Evolutionary conservation across 345 rosid genomes (phyloP), one percentile per base, ranked within the genome.

Genomic region (Moricandia moricandioides): DNA sequence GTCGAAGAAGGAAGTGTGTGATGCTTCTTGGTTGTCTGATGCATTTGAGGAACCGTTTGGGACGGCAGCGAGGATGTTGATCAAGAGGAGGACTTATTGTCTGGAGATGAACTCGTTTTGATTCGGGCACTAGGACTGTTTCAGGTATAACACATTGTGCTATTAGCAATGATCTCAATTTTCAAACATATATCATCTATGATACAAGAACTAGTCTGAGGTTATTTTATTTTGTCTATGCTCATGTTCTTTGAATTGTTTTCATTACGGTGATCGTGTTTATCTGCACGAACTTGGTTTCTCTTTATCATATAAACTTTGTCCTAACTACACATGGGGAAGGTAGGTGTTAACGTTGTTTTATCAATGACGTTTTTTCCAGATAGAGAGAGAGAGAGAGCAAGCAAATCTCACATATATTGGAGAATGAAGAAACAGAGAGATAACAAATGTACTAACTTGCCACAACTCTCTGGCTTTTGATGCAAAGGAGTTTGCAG

Each of bases 101-200:
- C 73, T 94, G 78, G 98, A 94, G 88, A 94, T 94, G 98, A 94
- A 94, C 90, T 94, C 98, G 9, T 91, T 94, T 71, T 94, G 84
- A 94, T 57, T 71, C 27, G 60, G 7, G 77, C 17, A 33, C 49
- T 71, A 58, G 17, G 5, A 8, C 24, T 18, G 43, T 57, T 77
- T 65, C 61, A 76, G 75, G 80, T 76, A 69, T 2, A 6, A 29
- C 27, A 39, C 68, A 62, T 39, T 27, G 34, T 75, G 39, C 6
- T 39, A 39, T 43, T 43, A 43, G 49, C 16, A 43, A 43, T 43
- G 7, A 43, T 10, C 45, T 39, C 13, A 39, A 39, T 39, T 2
- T 12, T 3, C 10, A 39, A 4, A 43, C 4, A 29, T 43, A 3
- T 43, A 43, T 43, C 49, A 12, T 4, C 1, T 43, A 43, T 43